A percentile compares a stretch with the other conserved stretches of the same genome.
Conservation (phyloP, 2,329 filamentous ascomycete genomes). For the Daldinia sp. region DNA sequence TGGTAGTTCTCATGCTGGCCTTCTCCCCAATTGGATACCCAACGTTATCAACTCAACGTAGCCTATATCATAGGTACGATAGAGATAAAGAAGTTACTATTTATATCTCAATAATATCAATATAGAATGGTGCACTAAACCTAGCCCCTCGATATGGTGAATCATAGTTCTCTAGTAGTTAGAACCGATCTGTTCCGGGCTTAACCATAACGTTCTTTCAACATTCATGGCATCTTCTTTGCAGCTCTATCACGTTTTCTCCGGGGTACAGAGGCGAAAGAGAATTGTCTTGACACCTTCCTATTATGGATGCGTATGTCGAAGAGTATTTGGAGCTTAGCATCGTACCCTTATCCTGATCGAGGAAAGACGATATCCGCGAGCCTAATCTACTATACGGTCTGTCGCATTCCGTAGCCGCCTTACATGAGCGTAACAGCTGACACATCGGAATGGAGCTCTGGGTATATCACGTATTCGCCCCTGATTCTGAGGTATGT, state of each 20-base stretch:
- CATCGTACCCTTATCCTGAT: background rate
- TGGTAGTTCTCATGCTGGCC: background rate
- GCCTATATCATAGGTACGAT: background rate
- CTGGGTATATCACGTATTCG: background rate
- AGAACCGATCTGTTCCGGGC: too few species aligned
- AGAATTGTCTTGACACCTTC: constrained; percentile 20
- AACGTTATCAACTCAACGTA: background rate
- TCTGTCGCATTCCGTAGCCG: background rate
- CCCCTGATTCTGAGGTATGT: background rate
- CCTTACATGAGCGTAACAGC: background rate
- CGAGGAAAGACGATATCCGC: background rate
- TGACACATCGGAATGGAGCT: background rate
- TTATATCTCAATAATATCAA: too few species aligned
- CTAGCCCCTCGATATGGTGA: too few species aligned
- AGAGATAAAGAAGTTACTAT: too few species aligned
- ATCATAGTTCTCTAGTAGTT: too few species aligned
- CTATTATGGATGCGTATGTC: constrained; percentile 3
- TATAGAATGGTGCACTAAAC: too few species aligned
- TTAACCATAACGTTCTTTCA: background rate
- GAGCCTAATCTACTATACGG: background rate
- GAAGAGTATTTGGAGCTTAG: background rate
- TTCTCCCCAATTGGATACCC: background rate
- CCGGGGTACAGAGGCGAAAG: constrained; percentile 24
- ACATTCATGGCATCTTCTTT: background rate
- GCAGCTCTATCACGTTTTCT: constrained; percentile 9